Base-by-base conservation (phyloP, 2,329 filamentous ascomycete genomes). In the Ophiostoma ips region DNA sequence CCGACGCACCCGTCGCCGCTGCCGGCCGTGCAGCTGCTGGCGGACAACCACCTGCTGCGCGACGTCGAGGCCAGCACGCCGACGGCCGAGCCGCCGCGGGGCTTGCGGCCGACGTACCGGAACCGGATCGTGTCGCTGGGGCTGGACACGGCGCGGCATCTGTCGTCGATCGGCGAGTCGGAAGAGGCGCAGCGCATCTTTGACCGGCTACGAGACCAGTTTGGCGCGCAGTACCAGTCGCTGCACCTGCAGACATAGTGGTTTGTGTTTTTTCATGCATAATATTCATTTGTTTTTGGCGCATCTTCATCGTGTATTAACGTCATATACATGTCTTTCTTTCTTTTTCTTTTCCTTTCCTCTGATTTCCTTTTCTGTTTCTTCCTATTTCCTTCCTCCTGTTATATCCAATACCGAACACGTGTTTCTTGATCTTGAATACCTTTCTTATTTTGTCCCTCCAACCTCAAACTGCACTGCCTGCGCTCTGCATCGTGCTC, bases 1-100 rank as follows among this genome's bases (percentile, higher is more conserved):
- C 76, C 76, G 0, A 70, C 70, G 0, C 63, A 64, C 2, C 76
- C 76, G 0, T 66, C 68, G 24, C 66, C 71, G 19, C 60, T 63
- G 2, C 65, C 66, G 1, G 76, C 76, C 0, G 57, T 79, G 11
- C 58, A 65, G 2, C 69, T 72, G 49, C 67, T 79, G 16, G 48
- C 48, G 41, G 53, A 57, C 45, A 51, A 57, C 54, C 49, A 53
- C 18, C 47, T 57, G 16, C 51, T 57, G 46, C 41, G 50, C 21
- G 55, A 61, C 6, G 53, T 57, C 1, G 47, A 56, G 24, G 31
- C 24, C 38, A 38, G 37, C 45, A 48, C 53, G 30, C 41, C 50
- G 15, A 15, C 31, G 6, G 46, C 50, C 21, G 46, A 52, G 33
- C 46, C 43, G 13, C 63, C 48, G 61, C 49, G 59, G 24, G 52